These are phyloP conservation scores for Cercophora sp. DNA, from an alignment of 495 filamentous ascomycete genomes.

Conservation along the genomic window DNA sequence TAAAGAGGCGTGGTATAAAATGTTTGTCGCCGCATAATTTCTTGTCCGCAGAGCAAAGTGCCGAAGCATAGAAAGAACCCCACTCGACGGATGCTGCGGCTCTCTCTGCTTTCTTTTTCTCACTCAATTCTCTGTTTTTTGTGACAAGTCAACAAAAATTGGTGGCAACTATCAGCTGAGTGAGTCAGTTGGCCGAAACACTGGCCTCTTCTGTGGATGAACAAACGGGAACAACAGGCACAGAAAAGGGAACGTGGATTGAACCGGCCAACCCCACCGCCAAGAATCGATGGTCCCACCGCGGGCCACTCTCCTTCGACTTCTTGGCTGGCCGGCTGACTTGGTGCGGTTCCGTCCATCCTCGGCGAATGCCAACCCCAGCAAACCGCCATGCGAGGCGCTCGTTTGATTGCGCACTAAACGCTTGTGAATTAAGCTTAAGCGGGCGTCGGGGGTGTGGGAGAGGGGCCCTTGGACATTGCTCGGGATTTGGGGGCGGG, in stretches of 20 bases:
- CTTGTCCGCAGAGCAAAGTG: background rate
- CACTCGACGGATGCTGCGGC: too few relatives aligned
- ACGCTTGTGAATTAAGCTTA: conserved; percentile 24
- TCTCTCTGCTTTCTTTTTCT: background rate
- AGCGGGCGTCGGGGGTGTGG: conserved; percentile 15
- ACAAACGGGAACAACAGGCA: background rate
- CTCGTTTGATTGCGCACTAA: conserved; percentile 23
- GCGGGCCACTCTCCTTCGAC: background rate
- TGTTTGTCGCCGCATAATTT: too few relatives aligned
- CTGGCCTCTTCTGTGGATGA: too few relatives aligned
- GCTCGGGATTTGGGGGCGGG: conserved; percentile 16
- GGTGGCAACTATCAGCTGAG: too few relatives aligned
- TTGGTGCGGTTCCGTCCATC: background rate
- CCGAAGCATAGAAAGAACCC: background rate
- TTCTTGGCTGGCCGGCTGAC: background rate
- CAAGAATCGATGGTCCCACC: too few relatives aligned
- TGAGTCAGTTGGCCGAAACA: too few relatives aligned
- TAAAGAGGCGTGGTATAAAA: too few relatives aligned
- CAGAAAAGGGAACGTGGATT: background rate
- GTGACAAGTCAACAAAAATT: too few relatives aligned
- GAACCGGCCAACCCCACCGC: background rate
- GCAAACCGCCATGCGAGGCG: conserved; percentile 12
- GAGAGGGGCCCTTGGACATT: background rate
- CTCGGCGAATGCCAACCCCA: background rate
- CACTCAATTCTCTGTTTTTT: too few relatives aligned